These are phyloP conservation scores for Herpetospermum pedunculosum DNA, from an alignment of 306 rosid genomes.

Conservation along the genomic window DNA sequence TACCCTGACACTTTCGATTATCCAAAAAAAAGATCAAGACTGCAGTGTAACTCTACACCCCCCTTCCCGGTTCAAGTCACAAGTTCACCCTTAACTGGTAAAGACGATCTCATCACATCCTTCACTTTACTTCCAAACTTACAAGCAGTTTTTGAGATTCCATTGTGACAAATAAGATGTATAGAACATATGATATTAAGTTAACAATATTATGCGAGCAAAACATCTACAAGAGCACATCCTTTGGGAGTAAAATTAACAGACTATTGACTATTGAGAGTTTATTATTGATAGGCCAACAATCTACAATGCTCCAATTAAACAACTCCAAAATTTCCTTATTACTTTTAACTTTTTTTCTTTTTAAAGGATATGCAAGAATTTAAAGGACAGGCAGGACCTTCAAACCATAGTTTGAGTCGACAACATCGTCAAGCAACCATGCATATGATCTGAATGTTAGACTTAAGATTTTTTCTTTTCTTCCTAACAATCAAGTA, in stretches of 20 bases:
- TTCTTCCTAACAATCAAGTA: not conserved
- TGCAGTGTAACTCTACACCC: no score
- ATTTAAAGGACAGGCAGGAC: no score
- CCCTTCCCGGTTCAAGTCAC: not conserved
- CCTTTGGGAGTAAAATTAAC: not conserved
- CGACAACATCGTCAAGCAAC: not conserved
- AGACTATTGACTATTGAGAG: not conserved
- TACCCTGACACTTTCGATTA: no score
- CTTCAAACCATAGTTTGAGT: not conserved
- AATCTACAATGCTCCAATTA: not conserved
- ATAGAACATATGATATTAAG: not conserved
- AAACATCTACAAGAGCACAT: not conserved
- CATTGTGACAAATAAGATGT: not conserved
- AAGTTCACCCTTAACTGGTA: not conserved
- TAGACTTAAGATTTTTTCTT: not conserved
- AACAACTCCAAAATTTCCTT: not conserved
- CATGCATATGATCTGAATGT: not conserved
- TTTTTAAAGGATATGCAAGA: not conserved
- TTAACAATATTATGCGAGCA: not conserved
- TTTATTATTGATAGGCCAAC: not conserved
- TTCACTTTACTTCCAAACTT: not conserved
- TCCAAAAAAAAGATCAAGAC: no score
- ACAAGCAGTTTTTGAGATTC: not conserved
- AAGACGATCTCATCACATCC: not conserved
- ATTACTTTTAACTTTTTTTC: not conserved